Conservation (phyloP, 2,329 filamentous ascomycete genomes). For the Mycosphaerella arachidis region DNA sequence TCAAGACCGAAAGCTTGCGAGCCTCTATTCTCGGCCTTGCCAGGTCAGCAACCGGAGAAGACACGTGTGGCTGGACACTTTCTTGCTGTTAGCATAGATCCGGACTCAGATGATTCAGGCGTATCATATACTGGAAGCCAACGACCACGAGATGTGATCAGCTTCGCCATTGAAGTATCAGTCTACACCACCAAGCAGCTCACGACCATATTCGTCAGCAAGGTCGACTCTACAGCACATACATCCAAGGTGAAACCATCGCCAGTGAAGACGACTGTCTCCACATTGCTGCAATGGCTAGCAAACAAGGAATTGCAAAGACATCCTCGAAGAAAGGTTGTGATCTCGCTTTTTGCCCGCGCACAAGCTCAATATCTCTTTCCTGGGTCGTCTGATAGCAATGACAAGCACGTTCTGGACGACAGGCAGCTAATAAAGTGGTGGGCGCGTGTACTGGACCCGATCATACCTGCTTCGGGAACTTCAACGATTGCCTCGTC, state of each 20-base stretch:
- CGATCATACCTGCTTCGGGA: conserved; percentile 53
- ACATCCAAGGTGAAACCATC: conserved; percentile 63
- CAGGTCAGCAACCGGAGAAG: conserved; percentile 64
- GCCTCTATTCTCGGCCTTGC: conserved; percentile 74
- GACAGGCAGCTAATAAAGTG: conserved; percentile 86
- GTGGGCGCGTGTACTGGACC: conserved; percentile 89
- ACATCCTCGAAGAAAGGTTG: conserved; percentile 41
- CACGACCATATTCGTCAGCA: conserved; percentile 89
- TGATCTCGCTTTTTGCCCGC: conserved; percentile 86
- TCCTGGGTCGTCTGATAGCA: conserved; percentile 81
- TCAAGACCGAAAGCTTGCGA: conserved; percentile 71
- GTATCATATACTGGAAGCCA: not conserved
- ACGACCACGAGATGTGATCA: conserved; percentile 52
- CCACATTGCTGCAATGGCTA: conserved; percentile 71
- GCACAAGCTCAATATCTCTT: conserved; percentile 94
- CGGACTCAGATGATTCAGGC: conserved; percentile 24
- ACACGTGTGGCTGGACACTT: conserved; percentile 89
- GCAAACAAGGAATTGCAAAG: conserved; percentile 57
- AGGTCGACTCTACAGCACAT: conserved; percentile 94
- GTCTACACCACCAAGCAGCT: conserved; percentile 75
- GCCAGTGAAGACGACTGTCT: conserved; percentile 68
- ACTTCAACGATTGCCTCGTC: not conserved
- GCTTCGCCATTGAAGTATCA: conserved; percentile 81
- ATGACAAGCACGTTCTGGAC: conserved; percentile 82
- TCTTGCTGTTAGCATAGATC: conserved; percentile 49